phyloP scores from a whole-genome alignment of 73 alveolate genomes.

The Paramecium biaurelia region DNA sequence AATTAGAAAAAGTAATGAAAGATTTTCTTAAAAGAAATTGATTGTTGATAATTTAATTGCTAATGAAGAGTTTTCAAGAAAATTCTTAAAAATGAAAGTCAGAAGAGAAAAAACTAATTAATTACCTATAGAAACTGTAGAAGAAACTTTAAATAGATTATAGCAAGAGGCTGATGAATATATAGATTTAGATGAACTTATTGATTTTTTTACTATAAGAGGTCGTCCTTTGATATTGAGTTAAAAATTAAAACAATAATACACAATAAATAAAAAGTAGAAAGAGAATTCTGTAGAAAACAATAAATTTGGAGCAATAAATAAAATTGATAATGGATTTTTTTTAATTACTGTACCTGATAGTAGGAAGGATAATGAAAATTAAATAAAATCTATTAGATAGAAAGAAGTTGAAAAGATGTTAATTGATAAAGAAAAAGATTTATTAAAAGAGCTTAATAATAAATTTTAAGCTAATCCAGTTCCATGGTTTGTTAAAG shows the following conservation, averaged over 20 bases:
- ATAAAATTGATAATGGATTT: neutral
- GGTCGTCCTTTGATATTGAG: slow-evolving; percentile 16
- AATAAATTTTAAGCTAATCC: neutral
- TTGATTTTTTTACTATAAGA: slow-evolving; percentile 28
- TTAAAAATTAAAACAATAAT: neutral
- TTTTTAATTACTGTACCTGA: slow-evolving; percentile 31
- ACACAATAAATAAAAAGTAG: neutral
- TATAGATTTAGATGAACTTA: slow-evolving; percentile 28
- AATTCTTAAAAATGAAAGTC: neutral
- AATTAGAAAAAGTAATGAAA: neutral
- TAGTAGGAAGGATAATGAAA: neutral
- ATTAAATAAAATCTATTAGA: neutral
- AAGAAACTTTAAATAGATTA: neutral
- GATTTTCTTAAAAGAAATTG: neutral
- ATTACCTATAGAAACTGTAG: slow-evolving; percentile 8
- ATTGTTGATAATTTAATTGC: neutral
- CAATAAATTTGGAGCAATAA: neutral
- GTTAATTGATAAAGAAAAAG: slow-evolving; percentile 7
- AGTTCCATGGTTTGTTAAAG: slow-evolving; percentile 49
- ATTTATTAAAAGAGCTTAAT: neutral
- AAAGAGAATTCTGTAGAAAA: neutral
- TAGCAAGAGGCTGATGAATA: neutral
- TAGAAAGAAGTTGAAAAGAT: slow-evolving; percentile 32
- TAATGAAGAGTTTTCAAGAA: neutral
- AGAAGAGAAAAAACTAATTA: slow-evolving; percentile 21